Base-by-base conservation (phyloP, 495 filamentous ascomycete genomes). In the Cladorrhinum samala region DNA sequence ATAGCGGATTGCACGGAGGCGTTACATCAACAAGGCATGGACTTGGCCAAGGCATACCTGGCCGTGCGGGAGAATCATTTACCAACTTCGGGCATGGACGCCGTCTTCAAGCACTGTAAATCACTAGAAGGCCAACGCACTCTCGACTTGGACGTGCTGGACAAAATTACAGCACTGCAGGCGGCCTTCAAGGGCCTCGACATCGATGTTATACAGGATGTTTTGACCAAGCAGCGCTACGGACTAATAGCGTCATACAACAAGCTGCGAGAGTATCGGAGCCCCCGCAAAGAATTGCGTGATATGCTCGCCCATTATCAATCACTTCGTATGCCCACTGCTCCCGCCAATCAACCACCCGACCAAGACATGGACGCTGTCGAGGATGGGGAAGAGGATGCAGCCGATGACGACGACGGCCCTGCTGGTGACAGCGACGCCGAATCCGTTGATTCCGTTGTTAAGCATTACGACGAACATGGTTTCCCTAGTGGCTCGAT, bases 401-500 rank as follows among this genome's bases (percentile, higher is more conserved):
- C n/a, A n/a, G n/a, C n/a, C 5, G 40, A 60, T 0, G 41, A 39
- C 6, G 46, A 54, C 20, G 60, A 63, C 3, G 57, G 61, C 5
- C 39, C 38, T 9, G 54, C 39, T 41, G 39, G 58, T 13, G 60
- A 62, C 1, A 65, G 65, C 20, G 63, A 66, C 8, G 67, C 57
- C 6, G 66, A 63, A 11, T 59, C 65, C 8, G 61, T 68, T 3
- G 55, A 55, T 9, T 65, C 61, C 6, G 40, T 68, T 21, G 54
- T 70, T 43, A 68, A 65, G 47, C 62, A 71, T 49, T 78, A 69
- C 47, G 77, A 80, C 52, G 60, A 70, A 14, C 66, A 75, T 42
- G 77, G 77, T 0, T 71, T 79, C 30, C 77, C 77, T 6, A 59
- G 69, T 8, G 77, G 77, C 9, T 77, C 77, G 6, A 74, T 79